Percentiles rank a stretch among this genome's conserved stretches.
phyloP scores from a whole-genome alignment of 164 flowering plant species.

The Vitis amurensis region DNA sequence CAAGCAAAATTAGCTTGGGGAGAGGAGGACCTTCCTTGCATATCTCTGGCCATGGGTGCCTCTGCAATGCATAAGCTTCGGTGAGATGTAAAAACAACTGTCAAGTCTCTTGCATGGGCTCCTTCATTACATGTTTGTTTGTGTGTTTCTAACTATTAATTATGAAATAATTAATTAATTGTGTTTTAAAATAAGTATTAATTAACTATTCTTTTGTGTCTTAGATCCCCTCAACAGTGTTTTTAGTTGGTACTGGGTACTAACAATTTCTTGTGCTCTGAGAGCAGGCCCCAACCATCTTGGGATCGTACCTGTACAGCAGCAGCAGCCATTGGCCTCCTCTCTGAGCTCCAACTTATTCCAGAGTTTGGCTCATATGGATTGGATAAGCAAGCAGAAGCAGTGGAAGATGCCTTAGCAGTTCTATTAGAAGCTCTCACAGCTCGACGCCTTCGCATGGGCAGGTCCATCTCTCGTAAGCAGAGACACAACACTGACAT shows the following conservation, averaged over 20 bases:
- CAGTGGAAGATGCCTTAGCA: constrained; percentile 59
- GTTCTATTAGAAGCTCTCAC: constrained; percentile 66
- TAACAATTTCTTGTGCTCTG: not conserved
- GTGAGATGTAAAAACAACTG: constrained; percentile 28
- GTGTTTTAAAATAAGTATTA: too few relatives aligned
- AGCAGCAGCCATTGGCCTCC: constrained; percentile 81
- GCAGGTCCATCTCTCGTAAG: constrained; percentile 78
- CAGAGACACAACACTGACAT: constrained; percentile 43
- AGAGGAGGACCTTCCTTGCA: constrained; percentile 66
- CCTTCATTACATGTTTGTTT: not conserved
- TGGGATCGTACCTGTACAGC: constrained; percentile 98
- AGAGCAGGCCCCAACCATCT: constrained; percentile 92
- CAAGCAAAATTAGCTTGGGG: constrained; percentile 67
- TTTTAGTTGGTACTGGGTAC: not conserved
- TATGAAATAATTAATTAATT: too few relatives aligned
- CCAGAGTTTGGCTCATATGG: constrained; percentile 45
- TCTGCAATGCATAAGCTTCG: constrained; percentile 93
- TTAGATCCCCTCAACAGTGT: not conserved
- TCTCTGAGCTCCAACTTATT: constrained; percentile 61
- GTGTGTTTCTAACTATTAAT: too few relatives aligned
- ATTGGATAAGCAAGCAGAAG: constrained; percentile 71
- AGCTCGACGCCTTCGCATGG: constrained; percentile 71
- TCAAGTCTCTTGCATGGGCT: not conserved
- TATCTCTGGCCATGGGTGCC: constrained; percentile 62
- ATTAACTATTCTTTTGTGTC: not conserved